Base-by-base conservation (phyloP, 2,329 filamentous ascomycete species). In the Exophiala spinifera region DNA sequence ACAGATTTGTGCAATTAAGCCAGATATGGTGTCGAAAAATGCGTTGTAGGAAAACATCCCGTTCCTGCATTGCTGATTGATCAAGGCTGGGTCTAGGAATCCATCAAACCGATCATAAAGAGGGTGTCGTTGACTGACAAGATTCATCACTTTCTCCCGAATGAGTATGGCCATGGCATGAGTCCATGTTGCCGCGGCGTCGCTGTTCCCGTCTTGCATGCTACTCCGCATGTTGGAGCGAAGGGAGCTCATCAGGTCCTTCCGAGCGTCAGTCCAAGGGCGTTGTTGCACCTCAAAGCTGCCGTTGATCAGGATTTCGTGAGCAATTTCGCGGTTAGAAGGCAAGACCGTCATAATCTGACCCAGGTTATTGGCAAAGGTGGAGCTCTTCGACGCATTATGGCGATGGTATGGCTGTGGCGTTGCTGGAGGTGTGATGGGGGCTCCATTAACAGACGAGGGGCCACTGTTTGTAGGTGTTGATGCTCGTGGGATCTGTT, bases 161-260 rank as follows among this genome's bases (percentile, higher is more conserved):
- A 86, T 80, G 57, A 85, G 82, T 43, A 84, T 80, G n/a, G 82
- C 83, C 74, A 85, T 84, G n/a, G 81, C 80, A 19, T 82, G 75
- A 14, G 81, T 85, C 83, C 83, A 86, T 15, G 75, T 69, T 3
- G 77, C 75, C 15, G 79, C 49, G 79, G 72, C 15, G 79, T 81
- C 23, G 76, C 72, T 59, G 79, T 78, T 46, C 83, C 28, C 28
- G 28, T 81, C 52, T 66, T 72, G 56, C 78, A 78, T 81, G 84
- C 84, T 61, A 74, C 76, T 46, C 77, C 76, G 63, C 81, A 85
- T 60, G 84, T 76, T 60, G 77, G 76, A 47, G n/a, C 55, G 55
- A 14, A 65, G 52, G 7, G 58, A 49, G 19, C 80, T 74, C 68
- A 85, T 84, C 42, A 86, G 70, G 33, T 77, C 75, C 55, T 79